Evolutionary conservation across 306 rosid genomes (phyloP).

Genomic region (Cicer pinnatifidum): DNA sequence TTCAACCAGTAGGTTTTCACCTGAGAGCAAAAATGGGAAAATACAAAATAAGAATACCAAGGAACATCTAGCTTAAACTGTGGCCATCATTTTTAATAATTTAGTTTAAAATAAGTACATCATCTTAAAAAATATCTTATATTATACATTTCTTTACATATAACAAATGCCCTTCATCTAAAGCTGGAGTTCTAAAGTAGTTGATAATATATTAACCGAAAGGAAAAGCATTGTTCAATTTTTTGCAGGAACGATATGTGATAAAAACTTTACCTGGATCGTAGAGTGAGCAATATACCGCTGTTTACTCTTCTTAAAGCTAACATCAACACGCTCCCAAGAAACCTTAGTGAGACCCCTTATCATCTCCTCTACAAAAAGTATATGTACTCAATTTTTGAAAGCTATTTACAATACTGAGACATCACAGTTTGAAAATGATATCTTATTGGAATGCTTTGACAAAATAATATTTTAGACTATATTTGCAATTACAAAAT

Average conservation of each 20-base stretch:
- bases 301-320: constrained; percentile 82
- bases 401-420: neutral
- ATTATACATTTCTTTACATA: neutral
- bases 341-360: constrained; percentile 84
- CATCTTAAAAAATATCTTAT: constrained; percentile 17
- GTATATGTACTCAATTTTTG: neutral
- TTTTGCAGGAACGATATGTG: neutral
- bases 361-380: constrained; percentile 80
- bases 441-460: neutral
- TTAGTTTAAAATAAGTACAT: constrained; percentile 9
- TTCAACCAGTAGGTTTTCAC: constrained; percentile 89
- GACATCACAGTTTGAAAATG: neutral
- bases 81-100: constrained; percentile 9
- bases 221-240: neutral
- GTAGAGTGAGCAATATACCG: constrained; percentile 88
- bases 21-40: constrained; percentile 54
- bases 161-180: neutral
- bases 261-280: constrained; percentile 72
- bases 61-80: constrained; percentile 23
- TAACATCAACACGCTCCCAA: constrained; percentile 97
- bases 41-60: constrained; percentile 28
- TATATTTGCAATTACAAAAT: neutral
- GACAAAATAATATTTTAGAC: neutral
- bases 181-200: constrained; percentile 20
- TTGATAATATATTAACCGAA: constrained; percentile 21